Percentiles rank a stretch among this genome's conserved stretches.
phyloP scores from a whole-genome alignment of 306 rosid genomes.

The Gillenia trifoliata region DNA sequence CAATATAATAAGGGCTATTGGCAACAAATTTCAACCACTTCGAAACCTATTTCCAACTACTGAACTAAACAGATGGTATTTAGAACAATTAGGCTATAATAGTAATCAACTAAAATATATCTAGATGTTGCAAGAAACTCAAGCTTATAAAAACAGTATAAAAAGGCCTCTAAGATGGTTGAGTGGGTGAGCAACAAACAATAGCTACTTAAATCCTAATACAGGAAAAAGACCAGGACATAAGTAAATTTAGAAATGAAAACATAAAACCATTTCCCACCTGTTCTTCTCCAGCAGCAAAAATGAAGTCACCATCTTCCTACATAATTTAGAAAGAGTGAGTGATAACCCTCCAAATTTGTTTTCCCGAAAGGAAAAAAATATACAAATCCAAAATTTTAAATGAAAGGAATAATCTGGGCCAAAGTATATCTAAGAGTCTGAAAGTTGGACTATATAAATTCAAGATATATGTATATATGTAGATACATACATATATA shows the following conservation, averaged over 20 bases:
- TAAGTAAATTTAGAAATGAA: background rate
- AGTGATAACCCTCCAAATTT: slow-evolving; percentile 25
- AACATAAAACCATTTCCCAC: slow-evolving; percentile 28
- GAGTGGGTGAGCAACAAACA: background rate
- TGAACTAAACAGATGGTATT: background rate
- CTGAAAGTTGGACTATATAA: background rate
- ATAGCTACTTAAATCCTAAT: background rate
- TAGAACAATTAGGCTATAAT: background rate
- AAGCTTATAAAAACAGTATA: background rate
- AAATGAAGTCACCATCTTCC: slow-evolving; percentile 89
- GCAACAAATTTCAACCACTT: background rate
- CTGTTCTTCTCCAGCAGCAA: slow-evolving; percentile 71
- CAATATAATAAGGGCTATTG: background rate
- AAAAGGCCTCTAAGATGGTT: background rate
- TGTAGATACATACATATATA: background rate
- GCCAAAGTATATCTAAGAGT: background rate
- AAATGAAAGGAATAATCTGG: background rate
- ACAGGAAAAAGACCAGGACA: background rate
- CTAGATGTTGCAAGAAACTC: background rate
- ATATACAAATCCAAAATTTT: background rate
- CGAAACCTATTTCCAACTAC: background rate
- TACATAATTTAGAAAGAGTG: slow-evolving; percentile 33
- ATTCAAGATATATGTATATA: background rate
- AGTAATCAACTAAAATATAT: background rate
- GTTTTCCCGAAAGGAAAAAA: background rate